Conservation (phyloP, 1,284 basidiomycete species). For the Fomitiporia mediterranea region DNA sequence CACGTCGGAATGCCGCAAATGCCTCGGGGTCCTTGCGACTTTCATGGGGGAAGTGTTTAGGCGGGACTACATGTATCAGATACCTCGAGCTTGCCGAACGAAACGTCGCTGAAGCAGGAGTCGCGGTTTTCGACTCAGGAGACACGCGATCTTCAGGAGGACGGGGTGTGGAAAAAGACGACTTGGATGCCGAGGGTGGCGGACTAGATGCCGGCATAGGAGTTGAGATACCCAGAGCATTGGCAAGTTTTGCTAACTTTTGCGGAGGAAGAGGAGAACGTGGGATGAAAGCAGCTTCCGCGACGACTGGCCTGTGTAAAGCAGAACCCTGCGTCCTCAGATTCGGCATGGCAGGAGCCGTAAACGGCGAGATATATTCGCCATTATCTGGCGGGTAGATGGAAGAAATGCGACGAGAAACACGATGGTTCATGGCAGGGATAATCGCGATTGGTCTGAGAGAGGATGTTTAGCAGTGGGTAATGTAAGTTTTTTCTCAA, state of each 20-base stretch:
- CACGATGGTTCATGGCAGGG: conserved; percentile 13
- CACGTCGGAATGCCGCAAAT: conserved; percentile 71
- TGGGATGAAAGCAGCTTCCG: conserved; percentile 34
- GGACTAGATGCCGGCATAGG: conserved; percentile 53
- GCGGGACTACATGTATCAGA: conserved; percentile 74
- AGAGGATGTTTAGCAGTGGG: conserved; percentile 1
- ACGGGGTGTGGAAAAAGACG: conserved; percentile 42
- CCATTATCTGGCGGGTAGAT: conserved; percentile 9
- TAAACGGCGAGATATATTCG: conserved; percentile 20
- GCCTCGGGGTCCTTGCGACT: conserved; percentile 43
- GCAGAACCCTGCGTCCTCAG: conserved; percentile 5
- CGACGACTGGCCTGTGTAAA: conserved; percentile 10
- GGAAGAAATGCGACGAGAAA: conserved; percentile 12
- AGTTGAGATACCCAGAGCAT: conserved; percentile 73
- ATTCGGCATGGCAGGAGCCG: conserved; percentile 19
- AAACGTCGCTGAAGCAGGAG: conserved; percentile 28
- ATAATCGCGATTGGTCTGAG: conserved; percentile 1
- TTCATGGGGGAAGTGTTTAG: conserved; percentile 59
- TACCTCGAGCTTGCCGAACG: conserved; percentile 50
- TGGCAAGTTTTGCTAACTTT: conserved; percentile 72
- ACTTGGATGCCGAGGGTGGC: conserved; percentile 41
- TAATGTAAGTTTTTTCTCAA: not conserved
- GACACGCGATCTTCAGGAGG: conserved; percentile 31
- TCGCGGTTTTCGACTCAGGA: conserved; percentile 27
- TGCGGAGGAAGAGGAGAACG: conserved; percentile 67